These are phyloP conservation scores for Entomortierella lignicola DNA, from an alignment of 192 early-diverging fungal species.

Conservation along the genomic window DNA sequence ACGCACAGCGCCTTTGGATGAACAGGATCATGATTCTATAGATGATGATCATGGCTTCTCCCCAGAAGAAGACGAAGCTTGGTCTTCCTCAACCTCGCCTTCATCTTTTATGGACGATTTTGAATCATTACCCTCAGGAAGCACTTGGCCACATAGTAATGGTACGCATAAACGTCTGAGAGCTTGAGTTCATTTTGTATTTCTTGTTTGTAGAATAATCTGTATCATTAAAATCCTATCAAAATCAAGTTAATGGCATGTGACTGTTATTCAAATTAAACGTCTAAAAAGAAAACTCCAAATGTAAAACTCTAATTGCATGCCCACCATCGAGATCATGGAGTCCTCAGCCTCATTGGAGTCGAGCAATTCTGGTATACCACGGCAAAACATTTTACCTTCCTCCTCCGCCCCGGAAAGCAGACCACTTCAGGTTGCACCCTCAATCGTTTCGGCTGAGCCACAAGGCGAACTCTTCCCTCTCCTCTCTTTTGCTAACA, in stretches of 20 bases:
- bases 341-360: constrained; percentile 15
- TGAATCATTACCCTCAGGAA: constrained; percentile 1
- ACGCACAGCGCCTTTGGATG: constrained; percentile 12
- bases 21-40: not conserved
- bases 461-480: constrained; percentile 32
- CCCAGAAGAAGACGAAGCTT: constrained; percentile 5
- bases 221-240: too few species aligned
- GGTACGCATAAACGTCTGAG: constrained; percentile 15
- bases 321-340: constrained; percentile 58
- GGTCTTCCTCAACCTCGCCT: constrained; percentile 19
- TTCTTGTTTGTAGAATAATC: constrained; percentile 29
- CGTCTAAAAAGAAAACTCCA: too few species aligned
- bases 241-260: too few species aligned
- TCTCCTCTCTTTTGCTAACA: constrained; percentile 11
- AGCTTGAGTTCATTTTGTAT: constrained; percentile 3
- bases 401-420: too few species aligned
- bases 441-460: constrained; percentile 15
- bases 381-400: not conserved
- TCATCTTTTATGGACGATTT: constrained; percentile 6
- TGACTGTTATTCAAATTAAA: too few species aligned
- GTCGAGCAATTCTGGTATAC: not conserved
- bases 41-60: not conserved
- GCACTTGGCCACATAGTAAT: not conserved
- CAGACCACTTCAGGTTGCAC: not conserved
- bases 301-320: too few species aligned